Conservation (phyloP, 352 stramenopile genomes). For the Globisporangium middletonii region DNA sequence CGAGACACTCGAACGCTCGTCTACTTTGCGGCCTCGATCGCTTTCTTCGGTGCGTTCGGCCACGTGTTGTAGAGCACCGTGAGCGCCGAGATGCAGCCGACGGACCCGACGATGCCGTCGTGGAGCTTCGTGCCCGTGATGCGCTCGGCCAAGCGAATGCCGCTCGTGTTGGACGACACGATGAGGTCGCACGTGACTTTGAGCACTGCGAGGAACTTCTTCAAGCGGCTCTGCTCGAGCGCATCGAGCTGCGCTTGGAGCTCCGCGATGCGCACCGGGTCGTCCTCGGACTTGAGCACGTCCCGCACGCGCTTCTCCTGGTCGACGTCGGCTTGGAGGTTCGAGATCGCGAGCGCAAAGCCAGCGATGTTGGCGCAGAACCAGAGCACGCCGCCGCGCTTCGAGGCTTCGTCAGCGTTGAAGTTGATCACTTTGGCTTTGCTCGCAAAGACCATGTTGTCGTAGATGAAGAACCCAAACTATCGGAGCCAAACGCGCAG, state of each 20-base stretch:
- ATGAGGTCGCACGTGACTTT: slow-evolving; percentile 85
- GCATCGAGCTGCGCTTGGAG: slow-evolving; percentile 56
- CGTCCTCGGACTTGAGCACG: slow-evolving; percentile 65
- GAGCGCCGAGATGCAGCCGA: slow-evolving; percentile 75
- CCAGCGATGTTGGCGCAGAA: slow-evolving; percentile 81
- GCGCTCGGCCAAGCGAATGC: slow-evolving; percentile 68
- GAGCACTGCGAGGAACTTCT: slow-evolving; percentile 78
- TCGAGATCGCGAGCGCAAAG: slow-evolving; percentile 67
- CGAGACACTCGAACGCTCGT: too few relatives aligned
- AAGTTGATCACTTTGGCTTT: slow-evolving; percentile 69
- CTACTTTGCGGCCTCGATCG: slow-evolving; percentile 8
- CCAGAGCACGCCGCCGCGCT: slow-evolving; percentile 74
- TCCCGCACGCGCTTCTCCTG: slow-evolving; percentile 76
- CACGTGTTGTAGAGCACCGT: slow-evolving; percentile 85
- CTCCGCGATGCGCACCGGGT: slow-evolving; percentile 38
- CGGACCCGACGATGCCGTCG: slow-evolving; percentile 75
- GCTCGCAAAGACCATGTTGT: slow-evolving; percentile 83
- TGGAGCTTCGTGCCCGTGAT: slow-evolving; percentile 76
- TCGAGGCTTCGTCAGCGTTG: slow-evolving; percentile 52
- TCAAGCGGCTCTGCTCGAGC: slow-evolving; percentile 53
- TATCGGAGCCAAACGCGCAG: not conserved
- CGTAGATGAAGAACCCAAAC: slow-evolving; percentile 83
- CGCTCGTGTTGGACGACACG: slow-evolving; percentile 81
- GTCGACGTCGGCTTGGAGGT: slow-evolving; percentile 68
- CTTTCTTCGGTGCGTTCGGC: slow-evolving; percentile 30